phyloP scores from a whole-genome alignment of 805 yeast species.

The Ascoidea rubescens region DNA sequence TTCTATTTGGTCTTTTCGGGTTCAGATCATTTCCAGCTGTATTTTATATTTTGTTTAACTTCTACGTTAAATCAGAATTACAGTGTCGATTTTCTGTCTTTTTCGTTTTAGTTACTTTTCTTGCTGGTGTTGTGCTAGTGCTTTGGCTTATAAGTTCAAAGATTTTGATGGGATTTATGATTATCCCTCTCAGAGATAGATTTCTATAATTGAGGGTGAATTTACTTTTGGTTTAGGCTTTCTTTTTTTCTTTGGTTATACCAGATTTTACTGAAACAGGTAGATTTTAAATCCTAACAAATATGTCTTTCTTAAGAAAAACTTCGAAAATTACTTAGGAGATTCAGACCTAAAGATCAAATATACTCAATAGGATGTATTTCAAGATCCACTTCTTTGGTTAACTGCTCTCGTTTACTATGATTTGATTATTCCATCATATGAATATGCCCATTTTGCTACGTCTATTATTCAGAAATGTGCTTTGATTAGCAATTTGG shows the following conservation, averaged over 20 bases:
- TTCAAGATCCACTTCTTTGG: slow-evolving; percentile 49
- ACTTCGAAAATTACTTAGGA: slow-evolving; percentile 39
- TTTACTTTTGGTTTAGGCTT: slow-evolving; percentile 18
- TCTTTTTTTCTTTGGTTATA: slow-evolving; percentile 30
- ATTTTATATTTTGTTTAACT: slow-evolving; percentile 54
- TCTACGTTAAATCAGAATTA: slow-evolving; percentile 50
- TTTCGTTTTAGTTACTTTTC: slow-evolving; percentile 50
- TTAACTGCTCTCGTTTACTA: slow-evolving; percentile 48
- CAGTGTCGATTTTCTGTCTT: slow-evolving; percentile 58
- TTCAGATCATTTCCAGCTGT: slow-evolving; percentile 66
- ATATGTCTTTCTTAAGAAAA: slow-evolving; percentile 39
- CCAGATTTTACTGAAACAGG: slow-evolving; percentile 67
- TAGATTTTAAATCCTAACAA: slow-evolving; percentile 38
- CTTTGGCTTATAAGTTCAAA: slow-evolving; percentile 51
- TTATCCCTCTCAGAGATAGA: slow-evolving; percentile 34
- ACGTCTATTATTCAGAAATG: slow-evolving; percentile 47
- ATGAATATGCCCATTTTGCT: slow-evolving; percentile 64
- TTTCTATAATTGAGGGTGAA: slow-evolving; percentile 34
- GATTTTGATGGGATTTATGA: slow-evolving; percentile 32
- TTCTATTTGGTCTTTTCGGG: slow-evolving; percentile 55
- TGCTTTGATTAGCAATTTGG: slow-evolving; percentile 43
- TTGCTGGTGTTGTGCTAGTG: slow-evolving; percentile 72
- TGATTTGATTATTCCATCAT: slow-evolving; percentile 56
- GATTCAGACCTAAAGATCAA: slow-evolving; percentile 36
- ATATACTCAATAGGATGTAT: slow-evolving; percentile 32